phyloP scores from a whole-genome alignment of 176 grass and related monocot genomes.

The Eleusine indica region DNA sequence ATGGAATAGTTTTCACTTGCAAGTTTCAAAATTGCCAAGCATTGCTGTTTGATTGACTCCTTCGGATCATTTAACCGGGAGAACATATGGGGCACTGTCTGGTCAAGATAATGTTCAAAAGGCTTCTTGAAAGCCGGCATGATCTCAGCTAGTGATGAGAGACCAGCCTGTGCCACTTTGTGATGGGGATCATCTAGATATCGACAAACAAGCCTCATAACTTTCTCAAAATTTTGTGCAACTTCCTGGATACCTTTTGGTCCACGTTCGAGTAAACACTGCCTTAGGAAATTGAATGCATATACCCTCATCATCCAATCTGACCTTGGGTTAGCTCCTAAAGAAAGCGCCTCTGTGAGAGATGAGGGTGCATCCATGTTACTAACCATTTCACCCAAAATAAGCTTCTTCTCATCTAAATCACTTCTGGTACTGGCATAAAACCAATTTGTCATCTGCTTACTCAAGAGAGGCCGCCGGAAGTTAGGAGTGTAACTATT shows the following conservation, averaged over 20 bases:
- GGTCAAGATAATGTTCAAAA: slow-evolving; percentile 89
- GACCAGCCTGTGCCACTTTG: slow-evolving; percentile 87
- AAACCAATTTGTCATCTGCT: slow-evolving; percentile 81
- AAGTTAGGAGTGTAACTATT: slow-evolving; percentile 80
- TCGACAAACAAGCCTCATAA: slow-evolving; percentile 83
- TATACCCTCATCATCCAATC: slow-evolving; percentile 93
- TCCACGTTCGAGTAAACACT: slow-evolving; percentile 61
- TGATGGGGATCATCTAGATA: slow-evolving; percentile 96
- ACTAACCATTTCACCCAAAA: slow-evolving; percentile 60
- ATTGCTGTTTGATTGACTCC: slow-evolving; percentile 79
- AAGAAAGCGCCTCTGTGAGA: slow-evolving; percentile 69
- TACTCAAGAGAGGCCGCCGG: slow-evolving; percentile 80
- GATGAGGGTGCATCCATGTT: slow-evolving; percentile 75
- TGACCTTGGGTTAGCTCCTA: slow-evolving; percentile 79
- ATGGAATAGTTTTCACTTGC: slow-evolving; percentile 73
- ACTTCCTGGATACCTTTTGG: slow-evolving; percentile 82
- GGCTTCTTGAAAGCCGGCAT: slow-evolving; percentile 78
- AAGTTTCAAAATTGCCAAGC: slow-evolving; percentile 65
- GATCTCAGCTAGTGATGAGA: slow-evolving; percentile 79
- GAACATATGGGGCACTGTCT: slow-evolving; percentile 82
- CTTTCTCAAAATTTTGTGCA: slow-evolving; percentile 90
- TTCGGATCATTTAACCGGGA: slow-evolving; percentile 86
- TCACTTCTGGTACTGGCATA: slow-evolving; percentile 62
- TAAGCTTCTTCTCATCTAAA: slow-evolving; percentile 71
- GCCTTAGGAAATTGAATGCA: slow-evolving; percentile 74